Evolutionary conservation across 177 flowering plant genomes (phyloP), one percentile per base, ranked within the genome.

Genomic region (Vitis hybrid): DNA sequence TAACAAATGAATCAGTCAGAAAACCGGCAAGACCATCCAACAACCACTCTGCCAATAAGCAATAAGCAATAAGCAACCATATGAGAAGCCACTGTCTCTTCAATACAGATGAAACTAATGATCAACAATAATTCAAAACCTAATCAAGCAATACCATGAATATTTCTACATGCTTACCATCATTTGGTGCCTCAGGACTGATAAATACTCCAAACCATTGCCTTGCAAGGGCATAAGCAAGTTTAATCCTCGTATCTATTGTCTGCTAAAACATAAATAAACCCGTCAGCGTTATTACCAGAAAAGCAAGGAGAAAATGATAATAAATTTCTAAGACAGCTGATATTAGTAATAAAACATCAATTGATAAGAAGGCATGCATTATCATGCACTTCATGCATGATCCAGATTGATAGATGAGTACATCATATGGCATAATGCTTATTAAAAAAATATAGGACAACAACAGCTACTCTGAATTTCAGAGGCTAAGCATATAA

Each of bases 191-290:
- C 79, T 90, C 97, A 28, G 98, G 86, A 50, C 92, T 85, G 63
- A 94, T 89, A 77, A 81, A 94, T 10, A 92, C 89, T 64, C 99
- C 99, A 92, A 95, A 95, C 99, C 99, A 95, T 80, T 94, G 99
- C 77, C 88, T 90, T 76, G 99, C 99, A 75, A 95, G 97, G 54
- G 98, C 95, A 83, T 77, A 82, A 14, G 98, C 96, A 69, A 93
- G 90, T 77, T 88, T 93, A 65, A 90, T 87, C 90, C 98, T 82
- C 24, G 99, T 92, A 33, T 86, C 92, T 77, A 95, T 87, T 5
- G 90, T 87, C 97, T 95, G 91, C 62, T 31, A 67, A 71, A 66
- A 54, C 9, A 50, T 24, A 59, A 31, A 18, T 63, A 6, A 2
- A 58, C 12, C 63, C 24, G 68, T 65, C 53, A 76, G 55, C 28